These are phyloP conservation scores for Tremella yokohamensis DNA, from an alignment of 768 basidiomycete genomes.

Conservation along the genomic window DNA sequence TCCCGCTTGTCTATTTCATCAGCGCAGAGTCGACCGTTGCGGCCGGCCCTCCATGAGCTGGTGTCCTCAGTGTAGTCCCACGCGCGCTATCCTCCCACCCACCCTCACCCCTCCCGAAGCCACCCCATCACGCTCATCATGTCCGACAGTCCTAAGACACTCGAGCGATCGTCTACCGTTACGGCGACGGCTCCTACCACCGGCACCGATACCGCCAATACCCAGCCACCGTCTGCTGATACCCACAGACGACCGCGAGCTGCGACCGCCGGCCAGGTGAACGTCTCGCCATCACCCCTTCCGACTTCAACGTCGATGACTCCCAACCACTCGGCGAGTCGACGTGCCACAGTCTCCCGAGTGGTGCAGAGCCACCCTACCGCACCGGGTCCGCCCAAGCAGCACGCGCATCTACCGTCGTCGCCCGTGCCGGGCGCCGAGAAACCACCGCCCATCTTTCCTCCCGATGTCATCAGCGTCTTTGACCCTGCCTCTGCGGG, in stretches of 20 bases:
- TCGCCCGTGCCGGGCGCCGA: neutral
- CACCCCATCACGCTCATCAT: neutral
- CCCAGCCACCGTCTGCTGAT: too few species aligned
- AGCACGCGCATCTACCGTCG: too few species aligned
- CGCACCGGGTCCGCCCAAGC: neutral
- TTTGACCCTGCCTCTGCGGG: constrained; percentile 35
- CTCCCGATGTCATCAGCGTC: constrained; percentile 21
- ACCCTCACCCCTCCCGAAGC: neutral
- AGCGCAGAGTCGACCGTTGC: neutral
- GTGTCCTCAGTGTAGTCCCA: neutral
- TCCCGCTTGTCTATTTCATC: too few species aligned
- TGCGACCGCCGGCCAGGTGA: too few species aligned
- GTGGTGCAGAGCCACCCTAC: neutral
- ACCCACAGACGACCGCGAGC: too few species aligned
- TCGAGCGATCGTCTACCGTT: too few species aligned
- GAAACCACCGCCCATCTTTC: constrained; percentile 5
- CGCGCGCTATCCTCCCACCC: constrained; percentile 1
- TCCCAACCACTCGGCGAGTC: too few species aligned
- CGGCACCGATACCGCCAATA: too few species aligned
- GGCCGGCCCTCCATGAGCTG: constrained; percentile 4
- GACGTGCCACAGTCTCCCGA: too few species aligned
- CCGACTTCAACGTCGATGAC: too few species aligned
- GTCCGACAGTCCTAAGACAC: neutral
- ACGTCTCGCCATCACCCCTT: too few species aligned
- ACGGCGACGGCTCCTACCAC: too few species aligned